Base-by-base conservation (phyloP, 768 basidiomycete species). In the Mycena kentingensis region DNA sequence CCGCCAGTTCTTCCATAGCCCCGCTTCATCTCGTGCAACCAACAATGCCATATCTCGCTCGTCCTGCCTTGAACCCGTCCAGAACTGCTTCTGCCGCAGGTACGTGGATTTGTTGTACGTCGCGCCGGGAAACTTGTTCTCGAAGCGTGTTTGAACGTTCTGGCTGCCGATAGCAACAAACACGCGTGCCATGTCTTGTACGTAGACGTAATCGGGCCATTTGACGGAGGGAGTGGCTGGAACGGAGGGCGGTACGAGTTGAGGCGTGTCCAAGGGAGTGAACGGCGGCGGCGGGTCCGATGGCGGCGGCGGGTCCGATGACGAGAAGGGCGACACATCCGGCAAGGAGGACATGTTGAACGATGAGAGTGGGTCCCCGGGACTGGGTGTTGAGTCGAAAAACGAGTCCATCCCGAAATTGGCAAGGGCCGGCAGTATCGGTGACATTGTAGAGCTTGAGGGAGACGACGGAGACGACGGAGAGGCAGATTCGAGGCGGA, bases 181-280 rank as follows among this genome's bases (percentile, higher is more conserved):
- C 2, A 43, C 13, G 4, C 13, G 24, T 2, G 44, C 51, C 43
- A 52, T 52, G 28, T 52, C 44, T 5, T 37, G 34, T 1, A 36
- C 44, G 21, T 52, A 52, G 15, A 51, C 35, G 18, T 31, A 21
- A 19, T 24, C 29, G 2, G 41, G 49, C 49, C 49, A 51, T n/a
- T n/a, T n/a, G n/a, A n/a, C n/a, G 36, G 7, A 7, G 19, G 7
- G 12, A 37, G 31, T 32, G 31, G 8, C 31, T 8, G 31, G 31
- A 16, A 32, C 31, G 8, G 16, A 8, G 10, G 16, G 10, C 63
- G 64, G 31, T 16, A 8, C 31, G 8, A 8, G 31, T 16, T 32
- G 16, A 8, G 16, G 16, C 31, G 8, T 16, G 16, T 32, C 31
- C 31, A 8, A 8, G 31, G 8, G 10, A 32, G 16, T 8, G 10